Percentiles rank a stretch among this genome's conserved stretches.
Evolutionary conservation across 805 yeast species (phyloP).

Genomic region (Barnettozyma pratensis): DNA sequence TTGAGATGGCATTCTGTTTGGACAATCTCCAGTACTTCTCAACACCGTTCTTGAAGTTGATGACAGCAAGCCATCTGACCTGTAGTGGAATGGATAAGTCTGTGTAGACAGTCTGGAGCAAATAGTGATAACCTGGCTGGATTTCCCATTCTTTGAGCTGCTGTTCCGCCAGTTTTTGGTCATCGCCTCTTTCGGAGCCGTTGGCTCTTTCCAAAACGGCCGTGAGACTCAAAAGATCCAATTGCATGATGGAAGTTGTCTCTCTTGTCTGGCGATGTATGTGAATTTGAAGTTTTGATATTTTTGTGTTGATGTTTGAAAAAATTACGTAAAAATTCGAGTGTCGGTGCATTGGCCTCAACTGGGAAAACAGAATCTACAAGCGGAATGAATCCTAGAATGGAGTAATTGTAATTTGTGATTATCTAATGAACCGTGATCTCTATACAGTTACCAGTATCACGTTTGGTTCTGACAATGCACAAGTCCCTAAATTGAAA

Average conservation of each 20-base stretch:
- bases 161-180: slow-evolving; percentile 61
- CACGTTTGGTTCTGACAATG: too few relatives aligned
- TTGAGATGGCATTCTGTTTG: slow-evolving; percentile 45
- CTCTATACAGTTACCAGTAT: too few relatives aligned
- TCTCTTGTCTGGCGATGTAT: not conserved
- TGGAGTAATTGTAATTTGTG: too few relatives aligned
- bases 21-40: slow-evolving; percentile 81
- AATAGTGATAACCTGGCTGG: slow-evolving; percentile 51
- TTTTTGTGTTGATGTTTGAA: too few relatives aligned
- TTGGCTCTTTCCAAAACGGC: slow-evolving; percentile 44
- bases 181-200: slow-evolving; percentile 41
- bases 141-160: slow-evolving; percentile 69
- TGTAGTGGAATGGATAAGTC: slow-evolving; percentile 56
- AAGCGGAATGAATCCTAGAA: too few relatives aligned
- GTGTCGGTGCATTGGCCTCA: too few relatives aligned
- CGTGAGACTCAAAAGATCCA: slow-evolving; percentile 15
- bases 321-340: too few relatives aligned
- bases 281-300: not conserved
- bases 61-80: slow-evolving; percentile 80
- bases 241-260: slow-evolving; percentile 2
- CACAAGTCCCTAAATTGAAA: too few relatives aligned
- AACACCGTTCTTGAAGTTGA: slow-evolving; percentile 82
- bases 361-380: too few relatives aligned
- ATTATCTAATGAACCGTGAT: too few relatives aligned
- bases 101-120: slow-evolving; percentile 56